Evolutionary conservation across 495 filamentous ascomycete genomes (phyloP).

Genomic region (Aspergillus affinis): DNA sequence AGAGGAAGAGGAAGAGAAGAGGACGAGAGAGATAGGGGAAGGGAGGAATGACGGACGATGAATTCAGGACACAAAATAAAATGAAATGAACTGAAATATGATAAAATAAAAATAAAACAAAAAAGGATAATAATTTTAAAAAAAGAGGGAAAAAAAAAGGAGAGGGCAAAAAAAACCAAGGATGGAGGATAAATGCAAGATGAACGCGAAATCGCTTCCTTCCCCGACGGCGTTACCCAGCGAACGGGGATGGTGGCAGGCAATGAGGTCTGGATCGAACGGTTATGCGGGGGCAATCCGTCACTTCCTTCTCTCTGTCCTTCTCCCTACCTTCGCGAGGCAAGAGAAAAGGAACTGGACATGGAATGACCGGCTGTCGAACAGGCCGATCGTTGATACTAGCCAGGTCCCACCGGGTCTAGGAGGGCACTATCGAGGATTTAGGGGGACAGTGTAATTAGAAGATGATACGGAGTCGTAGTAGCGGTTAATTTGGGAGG

Average conservation of each 20-base stretch:
- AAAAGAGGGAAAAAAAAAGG: not conserved
- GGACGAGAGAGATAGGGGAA: conserved; percentile 4
- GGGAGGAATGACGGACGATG: conserved; percentile 5
- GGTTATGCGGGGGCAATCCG: conserved; percentile 23
- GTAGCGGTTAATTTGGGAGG: no score
- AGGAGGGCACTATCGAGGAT: conserved; percentile 1
- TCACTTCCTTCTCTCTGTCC: no score
- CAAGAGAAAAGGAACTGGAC: not conserved
- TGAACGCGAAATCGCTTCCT: no score
- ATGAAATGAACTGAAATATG: not conserved
- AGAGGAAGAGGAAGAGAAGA: conserved; percentile 6
- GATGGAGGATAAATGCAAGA: not conserved
- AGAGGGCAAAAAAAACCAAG: not conserved
- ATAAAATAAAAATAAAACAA: conserved; percentile 6
- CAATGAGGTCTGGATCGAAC: conserved; percentile 25
- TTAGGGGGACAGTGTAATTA: not conserved
- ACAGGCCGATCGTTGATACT: not conserved
- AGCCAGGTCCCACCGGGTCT: not conserved
- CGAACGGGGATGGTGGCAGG: no score
- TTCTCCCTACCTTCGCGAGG: no score
- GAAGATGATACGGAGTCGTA: not conserved
- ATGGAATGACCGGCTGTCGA: conserved; percentile 5
- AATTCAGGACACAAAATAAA: conserved; percentile 3
- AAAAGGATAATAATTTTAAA: conserved; percentile 1
- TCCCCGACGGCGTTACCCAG: conserved; percentile 19